Evolutionary conservation across 2,329 filamentous ascomycete genomes (phyloP).

Genomic region (Trichophyton equinum): DNA sequence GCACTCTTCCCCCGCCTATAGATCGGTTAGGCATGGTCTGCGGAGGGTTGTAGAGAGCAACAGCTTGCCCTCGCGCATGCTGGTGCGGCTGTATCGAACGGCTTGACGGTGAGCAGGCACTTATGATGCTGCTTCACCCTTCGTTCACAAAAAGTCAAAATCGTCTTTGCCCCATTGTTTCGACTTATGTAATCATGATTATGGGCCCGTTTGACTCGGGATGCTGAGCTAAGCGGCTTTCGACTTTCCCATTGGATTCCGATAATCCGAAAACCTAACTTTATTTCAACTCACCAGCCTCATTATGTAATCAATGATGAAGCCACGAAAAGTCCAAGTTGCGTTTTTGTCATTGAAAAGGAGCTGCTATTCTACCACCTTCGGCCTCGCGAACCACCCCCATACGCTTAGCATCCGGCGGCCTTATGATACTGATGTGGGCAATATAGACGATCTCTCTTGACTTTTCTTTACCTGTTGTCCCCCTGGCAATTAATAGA

Average conservation of each 20-base stretch:
- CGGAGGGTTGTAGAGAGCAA: constrained; percentile 4
- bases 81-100: background rate
- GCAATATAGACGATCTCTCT: background rate
- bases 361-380: background rate
- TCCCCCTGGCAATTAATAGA: background rate
- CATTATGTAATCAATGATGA: background rate
- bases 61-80: background rate
- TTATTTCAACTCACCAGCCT: constrained; percentile 1
- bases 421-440: background rate
- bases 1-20: constrained; percentile 80
- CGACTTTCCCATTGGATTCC: background rate
- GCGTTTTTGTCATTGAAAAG: background rate
- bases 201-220: background rate
- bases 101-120: background rate
- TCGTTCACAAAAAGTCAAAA: background rate
- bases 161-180: background rate
- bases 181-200: background rate
- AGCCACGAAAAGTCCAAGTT: constrained; percentile 1
- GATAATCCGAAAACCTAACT: background rate
- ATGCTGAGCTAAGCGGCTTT: background rate
- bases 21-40: constrained; percentile 64
- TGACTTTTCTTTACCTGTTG: background rate
- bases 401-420: background rate
- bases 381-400: background rate
- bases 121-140: background rate